Evolutionary conservation across 805 yeast species (phyloP).

Genomic region (Candida takata): DNA sequence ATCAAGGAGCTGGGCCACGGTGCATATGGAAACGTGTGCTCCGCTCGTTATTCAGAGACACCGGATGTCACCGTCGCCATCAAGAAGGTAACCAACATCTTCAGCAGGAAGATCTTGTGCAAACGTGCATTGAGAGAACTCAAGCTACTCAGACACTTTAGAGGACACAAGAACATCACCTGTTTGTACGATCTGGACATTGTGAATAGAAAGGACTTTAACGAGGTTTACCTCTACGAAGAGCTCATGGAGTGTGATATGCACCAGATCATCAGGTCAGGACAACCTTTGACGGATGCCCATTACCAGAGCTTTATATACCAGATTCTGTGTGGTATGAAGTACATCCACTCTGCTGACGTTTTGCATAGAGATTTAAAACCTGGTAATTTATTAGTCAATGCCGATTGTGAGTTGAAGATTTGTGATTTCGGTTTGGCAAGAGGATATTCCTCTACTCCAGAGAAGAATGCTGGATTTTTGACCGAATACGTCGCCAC

Average conservation of each 20-base stretch:
- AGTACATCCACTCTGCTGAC: conserved; percentile 85
- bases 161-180: conserved; percentile 95
- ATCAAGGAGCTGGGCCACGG: conserved; percentile 96
- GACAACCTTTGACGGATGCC: conserved; percentile 88
- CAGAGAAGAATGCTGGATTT: conserved; percentile 85
- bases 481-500: conserved; percentile 97
- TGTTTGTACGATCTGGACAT: conserved; percentile 93
- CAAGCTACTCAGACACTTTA: conserved; percentile 82
- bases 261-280: conserved; percentile 93
- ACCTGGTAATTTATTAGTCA: conserved; percentile 88
- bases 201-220: conserved; percentile 63
- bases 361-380: conserved; percentile 91
- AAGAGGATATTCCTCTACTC: conserved; percentile 77
- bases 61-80: conserved; percentile 85
- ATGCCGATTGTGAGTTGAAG: conserved; percentile 94
- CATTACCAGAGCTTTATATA: conserved; percentile 92
- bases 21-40: conserved; percentile 95
- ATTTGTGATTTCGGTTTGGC: conserved; percentile 97
- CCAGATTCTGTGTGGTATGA: conserved; percentile 85
- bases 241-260: conserved; percentile 98
- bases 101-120: conserved; percentile 83
- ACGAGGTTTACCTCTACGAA: conserved; percentile 89
- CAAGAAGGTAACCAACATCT: conserved; percentile 92
- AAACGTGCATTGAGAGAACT: conserved; percentile 89
- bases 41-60: conserved; percentile 73